phyloP scores from a whole-genome alignment of 352 stramenopile genomes.

The Globisporangium ultimum region DNA sequence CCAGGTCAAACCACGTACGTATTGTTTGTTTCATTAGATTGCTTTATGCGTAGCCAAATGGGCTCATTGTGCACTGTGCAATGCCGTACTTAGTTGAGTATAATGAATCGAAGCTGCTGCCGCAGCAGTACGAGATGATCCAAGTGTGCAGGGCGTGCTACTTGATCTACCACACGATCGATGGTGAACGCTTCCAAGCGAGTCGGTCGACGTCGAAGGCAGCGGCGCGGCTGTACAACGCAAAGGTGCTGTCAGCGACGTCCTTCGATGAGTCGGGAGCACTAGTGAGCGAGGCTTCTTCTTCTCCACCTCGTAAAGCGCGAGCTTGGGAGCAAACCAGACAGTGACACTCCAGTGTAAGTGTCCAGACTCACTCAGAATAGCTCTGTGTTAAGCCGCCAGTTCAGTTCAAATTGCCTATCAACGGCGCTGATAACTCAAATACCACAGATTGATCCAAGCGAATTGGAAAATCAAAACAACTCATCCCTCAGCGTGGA shows the following conservation, averaged over 20 bases:
- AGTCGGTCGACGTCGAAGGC: slow-evolving; percentile 31
- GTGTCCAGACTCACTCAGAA: no score
- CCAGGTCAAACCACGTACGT: slow-evolving; percentile 42
- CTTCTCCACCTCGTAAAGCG: background rate
- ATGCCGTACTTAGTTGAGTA: slow-evolving; percentile 34
- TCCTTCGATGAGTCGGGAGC: background rate
- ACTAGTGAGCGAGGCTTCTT: background rate
- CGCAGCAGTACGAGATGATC: slow-evolving; percentile 51
- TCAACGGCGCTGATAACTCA: no score
- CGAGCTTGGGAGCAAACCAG: slow-evolving; percentile 4
- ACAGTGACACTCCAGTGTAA: background rate
- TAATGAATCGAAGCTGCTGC: slow-evolving; percentile 34
- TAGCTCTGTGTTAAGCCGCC: no score
- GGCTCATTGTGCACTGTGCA: background rate
- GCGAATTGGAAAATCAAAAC: background rate
- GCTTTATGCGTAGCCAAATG: background rate
- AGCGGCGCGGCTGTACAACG: slow-evolving; percentile 26
- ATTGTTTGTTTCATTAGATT: background rate
- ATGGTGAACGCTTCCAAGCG: slow-evolving; percentile 38
- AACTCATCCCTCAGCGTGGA: slow-evolving; percentile 30
- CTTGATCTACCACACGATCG: slow-evolving; percentile 50
- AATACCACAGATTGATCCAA: no score
- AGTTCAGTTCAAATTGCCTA: no score
- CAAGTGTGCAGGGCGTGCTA: slow-evolving; percentile 39
- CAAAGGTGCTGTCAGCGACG: slow-evolving; percentile 12